Evolutionary conservation across 106 monocot genomes (phyloP).

Genomic region (Dactylorhiza incarnata): DNA sequence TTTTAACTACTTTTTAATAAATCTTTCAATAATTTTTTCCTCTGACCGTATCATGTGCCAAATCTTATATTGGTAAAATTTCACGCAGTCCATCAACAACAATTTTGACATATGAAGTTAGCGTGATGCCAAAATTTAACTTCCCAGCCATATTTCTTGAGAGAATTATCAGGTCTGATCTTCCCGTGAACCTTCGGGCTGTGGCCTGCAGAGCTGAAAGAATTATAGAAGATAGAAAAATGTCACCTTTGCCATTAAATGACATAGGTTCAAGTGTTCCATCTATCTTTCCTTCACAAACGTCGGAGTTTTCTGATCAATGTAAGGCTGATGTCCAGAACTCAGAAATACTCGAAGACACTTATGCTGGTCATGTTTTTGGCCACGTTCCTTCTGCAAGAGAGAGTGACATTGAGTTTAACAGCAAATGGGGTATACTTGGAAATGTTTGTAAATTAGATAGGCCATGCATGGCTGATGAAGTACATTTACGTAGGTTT

Average conservation of each 20-base stretch:
- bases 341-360: conserved; percentile 16
- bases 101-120: conserved; percentile 73
- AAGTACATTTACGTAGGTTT: conserved; percentile 94
- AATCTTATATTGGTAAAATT: background rate
- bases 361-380: conserved; percentile 5
- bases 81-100: conserved; percentile 55
- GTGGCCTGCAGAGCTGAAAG: conserved; percentile 73
- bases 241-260: conserved; percentile 6
- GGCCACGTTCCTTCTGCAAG: conserved; percentile 13
- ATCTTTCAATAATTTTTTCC: background rate
- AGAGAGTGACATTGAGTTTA: conserved; percentile 22
- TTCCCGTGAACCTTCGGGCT: conserved; percentile 88
- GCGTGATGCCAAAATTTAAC: conserved; percentile 79
- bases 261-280: background rate
- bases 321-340: conserved; percentile 7
- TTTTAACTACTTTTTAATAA: background rate
- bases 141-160: conserved; percentile 97
- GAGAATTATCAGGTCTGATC: conserved; percentile 89
- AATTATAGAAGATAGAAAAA: conserved; percentile 22
- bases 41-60: background rate
- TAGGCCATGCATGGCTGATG: conserved; percentile 81
- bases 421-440: conserved; percentile 71
- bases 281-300: conserved; percentile 1
- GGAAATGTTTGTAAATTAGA: conserved; percentile 80
- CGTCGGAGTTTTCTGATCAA: conserved; percentile 3